phyloP scores from a whole-genome alignment of 208 protist genomes.

The Vickermania spadyakhi region DNA sequence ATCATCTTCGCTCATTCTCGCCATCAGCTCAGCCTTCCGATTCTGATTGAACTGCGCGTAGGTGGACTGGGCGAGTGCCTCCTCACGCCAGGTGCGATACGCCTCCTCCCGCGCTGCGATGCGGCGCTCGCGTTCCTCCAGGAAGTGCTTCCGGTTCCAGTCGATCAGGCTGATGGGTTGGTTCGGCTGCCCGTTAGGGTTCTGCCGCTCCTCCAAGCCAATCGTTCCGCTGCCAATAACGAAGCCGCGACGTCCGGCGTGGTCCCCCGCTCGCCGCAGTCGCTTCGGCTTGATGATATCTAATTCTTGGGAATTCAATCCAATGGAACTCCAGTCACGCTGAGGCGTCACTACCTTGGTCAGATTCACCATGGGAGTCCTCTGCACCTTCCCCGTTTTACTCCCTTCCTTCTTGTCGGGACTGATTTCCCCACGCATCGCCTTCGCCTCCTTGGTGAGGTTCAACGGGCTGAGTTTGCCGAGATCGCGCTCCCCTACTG shows the following conservation, averaged over 20 bases:
- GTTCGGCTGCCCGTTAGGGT: not conserved
- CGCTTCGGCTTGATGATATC: not conserved
- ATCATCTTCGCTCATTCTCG: conserved; percentile 5
- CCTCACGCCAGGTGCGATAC: conserved; percentile 30
- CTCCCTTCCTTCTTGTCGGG: not conserved
- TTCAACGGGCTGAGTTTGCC: not conserved
- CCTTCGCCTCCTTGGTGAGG: not conserved
- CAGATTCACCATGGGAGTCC: not conserved
- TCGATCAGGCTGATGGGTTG: not conserved
- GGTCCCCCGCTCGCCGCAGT: not conserved
- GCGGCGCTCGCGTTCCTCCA: not conserved
- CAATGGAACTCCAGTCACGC: not conserved
- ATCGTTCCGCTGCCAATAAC: not conserved
- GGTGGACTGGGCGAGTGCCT: conserved; percentile 10
- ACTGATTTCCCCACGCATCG: not conserved
- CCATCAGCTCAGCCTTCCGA: not conserved
- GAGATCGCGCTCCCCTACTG: not conserved
- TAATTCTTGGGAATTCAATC: not conserved
- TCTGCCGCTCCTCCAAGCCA: conserved; percentile 4
- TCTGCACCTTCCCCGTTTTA: not conserved
- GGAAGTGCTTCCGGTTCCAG: not conserved
- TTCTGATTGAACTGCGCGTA: conserved; percentile 12
- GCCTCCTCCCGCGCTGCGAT: conserved; percentile 12
- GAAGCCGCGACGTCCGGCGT: not conserved
- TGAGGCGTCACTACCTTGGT: not conserved